Conservation (phyloP, 139 green algal species). For the Haematococcus lacustris region DNA sequence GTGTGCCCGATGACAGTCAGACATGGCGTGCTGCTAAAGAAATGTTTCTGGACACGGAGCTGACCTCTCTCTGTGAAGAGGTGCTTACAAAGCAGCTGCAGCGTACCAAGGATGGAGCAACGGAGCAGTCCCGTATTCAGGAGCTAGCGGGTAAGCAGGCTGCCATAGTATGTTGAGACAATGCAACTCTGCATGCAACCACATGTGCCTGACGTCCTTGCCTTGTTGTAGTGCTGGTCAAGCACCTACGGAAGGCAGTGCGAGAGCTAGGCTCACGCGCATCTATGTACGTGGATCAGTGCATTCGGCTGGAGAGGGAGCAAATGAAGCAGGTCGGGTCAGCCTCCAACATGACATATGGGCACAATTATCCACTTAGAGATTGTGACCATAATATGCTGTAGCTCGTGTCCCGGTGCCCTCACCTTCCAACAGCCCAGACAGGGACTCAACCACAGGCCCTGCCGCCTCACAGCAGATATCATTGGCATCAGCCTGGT, state of each 20-base stretch:
- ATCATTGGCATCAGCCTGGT: no score
- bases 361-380: no score
- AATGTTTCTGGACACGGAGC: conserved; percentile 54
- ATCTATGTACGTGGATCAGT: conserved; percentile 46
- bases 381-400: no score
- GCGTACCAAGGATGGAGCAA: conserved; percentile 74
- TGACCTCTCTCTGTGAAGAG: conserved; percentile 45
- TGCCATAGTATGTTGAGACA: neutral
- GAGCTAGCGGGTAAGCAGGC: conserved; percentile 63
- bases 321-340: conserved; percentile 31
- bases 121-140: conserved; percentile 62
- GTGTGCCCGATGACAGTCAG: conserved; percentile 1
- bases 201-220: neutral
- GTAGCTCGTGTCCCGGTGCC: no score
- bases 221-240: conserved; percentile 57
- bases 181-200: neutral
- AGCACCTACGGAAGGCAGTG: conserved; percentile 60
- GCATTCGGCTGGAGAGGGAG: conserved; percentile 54
- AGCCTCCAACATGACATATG: no score
- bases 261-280: conserved; percentile 45
- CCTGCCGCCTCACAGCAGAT: no score
- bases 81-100: conserved; percentile 64
- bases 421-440: no score
- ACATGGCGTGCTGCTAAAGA: conserved; percentile 32
- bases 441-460: no score